phyloP scores from a whole-genome alignment of 345 rosid species.

The Arabis hirsuta region DNA sequence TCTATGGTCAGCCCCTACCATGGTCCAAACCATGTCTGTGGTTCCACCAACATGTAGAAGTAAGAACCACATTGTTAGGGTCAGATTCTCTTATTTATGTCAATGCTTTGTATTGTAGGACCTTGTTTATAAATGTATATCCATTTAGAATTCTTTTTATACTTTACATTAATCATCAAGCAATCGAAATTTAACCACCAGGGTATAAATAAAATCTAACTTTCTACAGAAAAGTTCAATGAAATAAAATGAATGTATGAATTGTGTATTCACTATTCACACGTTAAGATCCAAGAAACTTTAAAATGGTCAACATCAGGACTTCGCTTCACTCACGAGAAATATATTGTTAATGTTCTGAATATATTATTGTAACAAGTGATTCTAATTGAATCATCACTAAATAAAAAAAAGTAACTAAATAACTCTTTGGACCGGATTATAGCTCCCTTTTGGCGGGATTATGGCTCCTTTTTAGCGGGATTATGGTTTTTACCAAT shows the following conservation, averaged over 20 bases:
- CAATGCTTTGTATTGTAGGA: slow-evolving; percentile 13
- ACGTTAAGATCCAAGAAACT: neutral
- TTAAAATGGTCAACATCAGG: neutral
- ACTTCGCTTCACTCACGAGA: neutral
- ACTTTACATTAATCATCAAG: neutral
- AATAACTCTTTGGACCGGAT: neutral
- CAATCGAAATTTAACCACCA: neutral
- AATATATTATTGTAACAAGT: neutral
- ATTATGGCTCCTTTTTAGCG: no score
- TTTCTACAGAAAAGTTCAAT: neutral
- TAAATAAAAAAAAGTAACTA: neutral
- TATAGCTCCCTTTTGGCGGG: no score
- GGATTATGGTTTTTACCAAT: no score
- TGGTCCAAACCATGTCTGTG: slow-evolving; percentile 24
- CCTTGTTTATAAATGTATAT: neutral
- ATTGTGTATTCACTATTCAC: neutral
- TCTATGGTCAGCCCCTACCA: slow-evolving; percentile 6
- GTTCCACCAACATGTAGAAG: slow-evolving; percentile 20
- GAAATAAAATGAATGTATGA: no score
- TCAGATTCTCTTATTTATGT: slow-evolving; percentile 19
- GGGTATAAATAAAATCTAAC: neutral
- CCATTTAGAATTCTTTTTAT: neutral
- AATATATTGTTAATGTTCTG: neutral
- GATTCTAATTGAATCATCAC: slow-evolving; percentile 20
- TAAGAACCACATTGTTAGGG: slow-evolving; percentile 14